Base-by-base conservation (phyloP, 441 rosid genomes). In the Adansonia grandidieri region DNA sequence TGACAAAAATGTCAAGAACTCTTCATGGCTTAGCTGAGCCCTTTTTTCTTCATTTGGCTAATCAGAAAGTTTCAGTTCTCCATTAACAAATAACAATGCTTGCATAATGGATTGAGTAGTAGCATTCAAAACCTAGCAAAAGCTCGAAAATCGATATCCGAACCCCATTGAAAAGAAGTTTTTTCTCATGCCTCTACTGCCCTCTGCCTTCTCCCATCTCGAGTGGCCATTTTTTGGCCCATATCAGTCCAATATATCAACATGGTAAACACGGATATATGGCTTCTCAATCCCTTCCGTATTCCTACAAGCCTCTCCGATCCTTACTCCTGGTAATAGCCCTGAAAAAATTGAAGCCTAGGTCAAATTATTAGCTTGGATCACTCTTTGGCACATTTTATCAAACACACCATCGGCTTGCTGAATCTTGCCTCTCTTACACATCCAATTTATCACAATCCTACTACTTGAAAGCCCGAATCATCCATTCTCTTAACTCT, bases 181-280 rank as follows among this genome's bases (percentile, higher is more conserved):
- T 54, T 28, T 48, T 74, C 50, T 77, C 22, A 79, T 73, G 79
- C 15, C 66, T 74, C 82, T 22, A 65, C 2, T 66, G 69, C 81
- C 83, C 58, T 83, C 15, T 85, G 79, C 83, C 92, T 90, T 83
- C 97, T 89, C 84, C 97, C 82, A 57, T 93, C 96, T 68, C 97
- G 74, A 10, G 97, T 91, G 32, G 96, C 87, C 98, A 95, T 95
- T 81, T 93, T 95, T 86, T 89, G 56, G 86, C 1, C 95, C 97
- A 81, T 86, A 91, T 75, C 97, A 89, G 78, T 87, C 80, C 17
- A 93, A 86, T 81, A 95, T 88, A 69, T 93, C 97, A 0, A 94
- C 96, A 77, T 91, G 94, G 77, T 91, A 93, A 68, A 89, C 80
- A 42, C 77, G 77, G 54, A 93, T 91, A 81, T 91, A 97, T 2